These are phyloP conservation scores for Fraxinus floribunda DNA, from an alignment of 305 asterid species.

Conservation along the genomic window DNA sequence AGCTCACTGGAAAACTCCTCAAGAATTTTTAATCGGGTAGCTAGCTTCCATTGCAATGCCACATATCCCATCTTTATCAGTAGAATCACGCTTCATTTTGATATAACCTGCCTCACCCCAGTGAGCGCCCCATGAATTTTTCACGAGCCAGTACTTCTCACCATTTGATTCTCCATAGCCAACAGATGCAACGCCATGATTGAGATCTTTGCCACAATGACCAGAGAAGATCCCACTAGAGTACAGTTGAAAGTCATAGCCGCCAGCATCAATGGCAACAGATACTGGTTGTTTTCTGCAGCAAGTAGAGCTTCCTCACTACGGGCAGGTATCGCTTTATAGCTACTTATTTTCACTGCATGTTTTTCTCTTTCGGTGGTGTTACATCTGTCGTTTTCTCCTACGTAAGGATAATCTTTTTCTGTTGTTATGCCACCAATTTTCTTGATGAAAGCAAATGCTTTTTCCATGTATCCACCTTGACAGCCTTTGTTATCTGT, in stretches of 20 bases:
- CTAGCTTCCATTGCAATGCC: conserved; percentile 55
- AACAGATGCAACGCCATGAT: conserved; percentile 52
- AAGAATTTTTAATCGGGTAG: conserved; percentile 44
- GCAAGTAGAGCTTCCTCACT: conserved; percentile 40
- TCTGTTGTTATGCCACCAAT: conserved; percentile 58
- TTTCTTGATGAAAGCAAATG: conserved; percentile 47
- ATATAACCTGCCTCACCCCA: conserved; percentile 72
- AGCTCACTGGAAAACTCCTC: background rate
- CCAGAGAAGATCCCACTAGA: conserved; percentile 49
- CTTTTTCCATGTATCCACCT: conserved; percentile 61
- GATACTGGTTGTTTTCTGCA: conserved; percentile 63
- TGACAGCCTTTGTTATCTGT: conserved; percentile 33
- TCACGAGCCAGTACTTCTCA: conserved; percentile 56
- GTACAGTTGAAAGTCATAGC: conserved; percentile 49
- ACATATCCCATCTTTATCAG: conserved; percentile 39
- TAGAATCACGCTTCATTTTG: conserved; percentile 39
- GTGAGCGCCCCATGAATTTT: conserved; percentile 58
- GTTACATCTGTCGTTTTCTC: conserved; percentile 37
- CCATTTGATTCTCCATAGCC: conserved; percentile 49
- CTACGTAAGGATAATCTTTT: conserved; percentile 48
- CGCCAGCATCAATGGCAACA: conserved; percentile 59
- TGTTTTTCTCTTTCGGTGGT: conserved; percentile 17
- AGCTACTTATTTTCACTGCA: conserved; percentile 45
- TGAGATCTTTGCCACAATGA: conserved; percentile 37
- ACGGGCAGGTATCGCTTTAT: conserved; percentile 31